Evolutionary conservation across 257 asterid species (phyloP).

Genomic region (Solanum sejunctum): DNA sequence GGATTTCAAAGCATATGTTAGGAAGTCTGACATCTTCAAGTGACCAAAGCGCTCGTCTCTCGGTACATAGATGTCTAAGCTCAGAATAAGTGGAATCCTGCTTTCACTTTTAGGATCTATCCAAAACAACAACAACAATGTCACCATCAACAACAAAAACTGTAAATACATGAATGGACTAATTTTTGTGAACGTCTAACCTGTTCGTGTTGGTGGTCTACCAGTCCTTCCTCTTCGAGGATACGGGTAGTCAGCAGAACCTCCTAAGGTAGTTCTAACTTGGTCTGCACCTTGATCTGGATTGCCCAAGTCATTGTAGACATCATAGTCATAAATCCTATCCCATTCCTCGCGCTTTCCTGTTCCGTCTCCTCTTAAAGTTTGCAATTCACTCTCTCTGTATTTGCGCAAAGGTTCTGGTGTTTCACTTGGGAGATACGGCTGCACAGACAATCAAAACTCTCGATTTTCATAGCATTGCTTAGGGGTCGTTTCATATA

Average conservation of each 20-base stretch:
- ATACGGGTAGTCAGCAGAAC: slow-evolving; percentile 51
- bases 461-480: background rate
- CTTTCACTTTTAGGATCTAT: slow-evolving; percentile 63
- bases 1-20: slow-evolving; percentile 56
- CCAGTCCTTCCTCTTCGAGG: slow-evolving; percentile 84
- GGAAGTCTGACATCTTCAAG: slow-evolving; percentile 62
- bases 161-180: background rate
- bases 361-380: slow-evolving; percentile 52
- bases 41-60: slow-evolving; percentile 75
- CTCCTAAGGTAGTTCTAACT: slow-evolving; percentile 56
- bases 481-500: no score
- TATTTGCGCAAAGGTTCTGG: slow-evolving; percentile 39
- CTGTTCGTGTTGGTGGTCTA: slow-evolving; percentile 40
- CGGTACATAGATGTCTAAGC: slow-evolving; percentile 60
- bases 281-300: slow-evolving; percentile 49
- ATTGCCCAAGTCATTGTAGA: slow-evolving; percentile 63
- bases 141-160: background rate
- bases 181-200: background rate
- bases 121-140: background rate
- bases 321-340: slow-evolving; percentile 57
- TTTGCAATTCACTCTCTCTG: slow-evolving; percentile 56
- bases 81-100: slow-evolving; percentile 36
- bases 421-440: slow-evolving; percentile 62
- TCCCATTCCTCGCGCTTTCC: slow-evolving; percentile 67
- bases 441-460: slow-evolving; percentile 13